phyloP scores from a whole-genome alignment of 805 yeast genomes.

The Wickerhamomyces queroliae region DNA sequence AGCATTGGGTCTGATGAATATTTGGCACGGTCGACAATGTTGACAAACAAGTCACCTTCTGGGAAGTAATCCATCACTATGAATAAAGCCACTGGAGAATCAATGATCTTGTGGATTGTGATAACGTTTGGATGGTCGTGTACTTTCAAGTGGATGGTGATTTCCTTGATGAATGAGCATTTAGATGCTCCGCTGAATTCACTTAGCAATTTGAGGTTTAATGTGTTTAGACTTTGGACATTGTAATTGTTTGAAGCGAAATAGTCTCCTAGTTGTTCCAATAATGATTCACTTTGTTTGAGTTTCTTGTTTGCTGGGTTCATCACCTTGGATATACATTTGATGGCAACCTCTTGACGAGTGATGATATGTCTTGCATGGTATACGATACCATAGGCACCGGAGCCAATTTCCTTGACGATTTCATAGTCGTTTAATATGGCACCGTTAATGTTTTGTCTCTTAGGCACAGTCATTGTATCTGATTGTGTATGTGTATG shows the following conservation, averaged over 20 bases:
- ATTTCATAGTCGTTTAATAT: conserved; percentile 23
- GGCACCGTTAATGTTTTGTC: conserved; percentile 13
- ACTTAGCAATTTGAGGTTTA: conserved; percentile 31
- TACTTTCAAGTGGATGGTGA: conserved; percentile 66
- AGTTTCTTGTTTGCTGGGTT: neutral
- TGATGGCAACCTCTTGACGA: conserved; percentile 55
- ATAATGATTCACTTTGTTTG: neutral
- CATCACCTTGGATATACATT: conserved; percentile 19
- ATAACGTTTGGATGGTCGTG: conserved; percentile 77
- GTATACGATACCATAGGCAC: conserved; percentile 77
- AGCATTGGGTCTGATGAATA: conserved; percentile 47
- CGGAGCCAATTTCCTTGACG: conserved; percentile 46
- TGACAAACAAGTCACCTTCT: conserved; percentile 81
- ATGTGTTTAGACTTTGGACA: conserved; percentile 17
- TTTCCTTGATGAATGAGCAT: conserved; percentile 49
- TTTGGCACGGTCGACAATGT: conserved; percentile 70
- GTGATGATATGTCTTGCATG: conserved; percentile 50
- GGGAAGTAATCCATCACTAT: conserved; percentile 82
- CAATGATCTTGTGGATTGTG: conserved; percentile 68
- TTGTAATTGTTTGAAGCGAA: conserved; percentile 15
- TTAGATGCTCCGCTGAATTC: conserved; percentile 23
- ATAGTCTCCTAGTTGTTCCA: conserved; percentile 14
- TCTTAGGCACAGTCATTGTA: neutral
- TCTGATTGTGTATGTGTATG: no score
- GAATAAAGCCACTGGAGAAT: conserved; percentile 49